These are phyloP conservation scores for Mycena rosella DNA, from an alignment of 768 basidiomycete genomes.

Conservation along the genomic window DNA sequence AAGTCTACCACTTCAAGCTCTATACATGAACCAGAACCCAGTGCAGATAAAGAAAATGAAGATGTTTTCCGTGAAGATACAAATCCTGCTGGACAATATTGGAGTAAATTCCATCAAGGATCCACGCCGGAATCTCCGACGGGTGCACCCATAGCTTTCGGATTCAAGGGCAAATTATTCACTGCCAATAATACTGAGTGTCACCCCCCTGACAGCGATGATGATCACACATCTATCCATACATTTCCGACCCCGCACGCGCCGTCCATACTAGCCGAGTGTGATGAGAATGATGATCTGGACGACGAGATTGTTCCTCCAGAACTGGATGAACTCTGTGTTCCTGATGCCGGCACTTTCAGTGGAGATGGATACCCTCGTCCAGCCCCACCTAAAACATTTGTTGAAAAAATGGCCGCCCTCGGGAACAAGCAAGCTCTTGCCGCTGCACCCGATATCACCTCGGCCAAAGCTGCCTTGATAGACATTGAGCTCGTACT, in stretches of 20 bases:
- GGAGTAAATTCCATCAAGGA: no score
- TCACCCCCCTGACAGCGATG: neutral
- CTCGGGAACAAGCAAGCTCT: constrained; percentile 18
- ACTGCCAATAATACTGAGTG: neutral
- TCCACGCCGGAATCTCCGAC: constrained; percentile 16
- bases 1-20: neutral
- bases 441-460: constrained; percentile 25
- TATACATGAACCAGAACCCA: constrained; percentile 1
- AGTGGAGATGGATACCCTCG: constrained; percentile 27
- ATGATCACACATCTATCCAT: neutral
- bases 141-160: constrained; percentile 6
- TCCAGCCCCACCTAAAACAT: constrained; percentile 7
- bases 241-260: constrained; percentile 15
- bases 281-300: constrained; percentile 8
- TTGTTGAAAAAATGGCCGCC: constrained; percentile 17
- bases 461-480: constrained; percentile 24
- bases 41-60: neutral
- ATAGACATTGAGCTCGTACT: constrained; percentile 13
- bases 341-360: neutral
- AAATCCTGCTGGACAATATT: neutral
- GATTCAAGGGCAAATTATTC: constrained; percentile 6
- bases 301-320: constrained; percentile 13
- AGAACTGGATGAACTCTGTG: constrained; percentile 28
- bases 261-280: constrained; percentile 15
- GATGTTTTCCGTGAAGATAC: constrained; percentile 9